phyloP scores from a whole-genome alignment of 495 filamentous ascomycete genomes.

The Penicillium bovifimosum region DNA sequence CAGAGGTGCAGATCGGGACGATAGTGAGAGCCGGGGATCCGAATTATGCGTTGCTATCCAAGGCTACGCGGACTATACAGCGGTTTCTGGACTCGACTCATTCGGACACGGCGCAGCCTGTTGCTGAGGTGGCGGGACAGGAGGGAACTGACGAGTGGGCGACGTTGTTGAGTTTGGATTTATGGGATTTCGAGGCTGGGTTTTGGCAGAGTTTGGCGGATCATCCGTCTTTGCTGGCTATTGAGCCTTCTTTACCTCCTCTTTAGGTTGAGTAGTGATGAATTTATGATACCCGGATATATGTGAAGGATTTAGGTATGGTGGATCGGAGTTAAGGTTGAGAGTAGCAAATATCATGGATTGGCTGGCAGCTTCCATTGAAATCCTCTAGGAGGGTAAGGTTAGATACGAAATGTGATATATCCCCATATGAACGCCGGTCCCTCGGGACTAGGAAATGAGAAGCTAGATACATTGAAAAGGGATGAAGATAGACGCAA shows the following conservation, averaged over 20 bases:
- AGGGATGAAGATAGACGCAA: neutral
- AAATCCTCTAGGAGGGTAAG: neutral
- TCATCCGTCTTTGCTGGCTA: conserved; percentile 25
- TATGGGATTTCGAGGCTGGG: conserved; percentile 30
- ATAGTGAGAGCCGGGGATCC: conserved; percentile 31
- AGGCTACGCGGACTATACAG: conserved; percentile 29
- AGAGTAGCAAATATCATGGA: neutral
- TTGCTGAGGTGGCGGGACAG: conserved; percentile 5
- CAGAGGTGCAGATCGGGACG: conserved; percentile 33
- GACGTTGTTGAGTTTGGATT: conserved; percentile 24
- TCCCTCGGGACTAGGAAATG: conserved; percentile 4
- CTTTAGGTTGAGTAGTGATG: neutral
- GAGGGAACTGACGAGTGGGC: conserved; percentile 26
- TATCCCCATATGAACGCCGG: conserved; percentile 8
- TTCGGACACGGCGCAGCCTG: conserved; percentile 11
- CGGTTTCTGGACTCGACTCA: conserved; percentile 29
- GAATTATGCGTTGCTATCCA: conserved; percentile 29
- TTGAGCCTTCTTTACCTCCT: conserved; percentile 21
- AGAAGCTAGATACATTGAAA: conserved; percentile 5
- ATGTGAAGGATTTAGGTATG: neutral
- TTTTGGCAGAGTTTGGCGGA: conserved; percentile 32
- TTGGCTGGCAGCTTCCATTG: neutral
- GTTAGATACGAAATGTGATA: conserved; percentile 6
- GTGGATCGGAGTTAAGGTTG: neutral
- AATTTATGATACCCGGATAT: neutral